phyloP scores from a whole-genome alignment of 2,329 filamentous ascomycete genomes.

The Cadophora malorum region DNA sequence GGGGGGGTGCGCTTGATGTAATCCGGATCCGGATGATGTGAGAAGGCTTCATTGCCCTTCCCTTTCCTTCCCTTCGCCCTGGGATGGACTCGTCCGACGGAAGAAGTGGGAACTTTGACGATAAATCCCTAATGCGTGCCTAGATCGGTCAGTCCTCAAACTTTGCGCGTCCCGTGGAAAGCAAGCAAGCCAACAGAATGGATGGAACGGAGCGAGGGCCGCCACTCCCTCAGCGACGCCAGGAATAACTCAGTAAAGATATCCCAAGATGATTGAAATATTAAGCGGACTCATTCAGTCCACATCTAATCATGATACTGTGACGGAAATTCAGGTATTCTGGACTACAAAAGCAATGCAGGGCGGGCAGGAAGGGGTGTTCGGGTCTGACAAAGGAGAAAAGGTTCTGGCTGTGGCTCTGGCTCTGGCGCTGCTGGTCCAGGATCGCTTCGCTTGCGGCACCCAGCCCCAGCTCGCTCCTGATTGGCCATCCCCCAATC shows the following conservation, averaged over 20 bases:
- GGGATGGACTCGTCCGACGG: background rate
- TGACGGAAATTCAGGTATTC: too few species aligned
- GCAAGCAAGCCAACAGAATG: slow-evolving; percentile 13
- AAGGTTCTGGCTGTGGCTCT: too few species aligned
- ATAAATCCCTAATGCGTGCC: background rate
- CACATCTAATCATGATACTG: too few species aligned
- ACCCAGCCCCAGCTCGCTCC: background rate
- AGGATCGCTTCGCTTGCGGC: slow-evolving; percentile 9
- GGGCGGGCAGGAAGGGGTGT: too few species aligned
- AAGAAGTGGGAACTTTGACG: slow-evolving; percentile 15
- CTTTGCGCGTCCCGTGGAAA: slow-evolving; percentile 8
- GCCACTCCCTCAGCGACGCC: slow-evolving; percentile 1
- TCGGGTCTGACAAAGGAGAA: too few species aligned
- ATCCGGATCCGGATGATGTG: slow-evolving; percentile 6
- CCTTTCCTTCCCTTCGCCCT: background rate
- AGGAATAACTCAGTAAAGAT: background rate
- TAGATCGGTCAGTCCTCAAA: slow-evolving; percentile 13
- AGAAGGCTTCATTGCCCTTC: background rate
- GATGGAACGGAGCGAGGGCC: slow-evolving; percentile 8
- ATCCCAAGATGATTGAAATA: background rate
- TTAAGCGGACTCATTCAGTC: too few species aligned
- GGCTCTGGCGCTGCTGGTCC: too few species aligned
- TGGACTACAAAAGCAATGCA: background rate
- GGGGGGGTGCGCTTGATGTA: background rate
- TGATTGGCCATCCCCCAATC: background rate